These are phyloP conservation scores for Fusarium pseudograminearum DNA, from an alignment of 2,329 filamentous ascomycete species.

Conservation along the genomic window DNA sequence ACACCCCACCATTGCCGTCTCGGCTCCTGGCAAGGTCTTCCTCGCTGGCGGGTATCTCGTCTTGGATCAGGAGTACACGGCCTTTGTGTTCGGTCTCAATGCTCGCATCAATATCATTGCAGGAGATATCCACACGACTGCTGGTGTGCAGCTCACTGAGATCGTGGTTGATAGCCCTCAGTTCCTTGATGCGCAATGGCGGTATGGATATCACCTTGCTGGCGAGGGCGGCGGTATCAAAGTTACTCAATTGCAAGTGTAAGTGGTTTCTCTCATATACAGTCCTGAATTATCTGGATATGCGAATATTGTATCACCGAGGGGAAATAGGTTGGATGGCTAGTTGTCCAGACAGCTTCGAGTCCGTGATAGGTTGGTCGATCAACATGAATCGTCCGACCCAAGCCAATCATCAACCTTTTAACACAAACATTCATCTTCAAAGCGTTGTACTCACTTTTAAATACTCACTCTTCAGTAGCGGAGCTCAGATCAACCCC, in stretches of 20 bases:
- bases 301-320: background rate
- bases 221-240: constrained; percentile 82
- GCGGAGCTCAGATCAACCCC: constrained; percentile 58
- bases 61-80: constrained; percentile 87
- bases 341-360: background rate
- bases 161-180: constrained; percentile 93
- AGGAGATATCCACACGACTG: constrained; percentile 67
- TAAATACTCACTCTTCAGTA: constrained; percentile 47
- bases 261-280: constrained; percentile 57
- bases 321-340: background rate
- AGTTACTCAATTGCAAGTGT: constrained; percentile 83
- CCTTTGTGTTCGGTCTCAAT: constrained; percentile 75
- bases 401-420: constrained; percentile 1
- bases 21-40: constrained; percentile 95
- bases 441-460: background rate
- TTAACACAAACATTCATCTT: background rate
- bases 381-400: constrained; percentile 6
- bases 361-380: constrained; percentile 14
- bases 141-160: constrained; percentile 74
- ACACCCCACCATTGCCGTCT: constrained; percentile 70
- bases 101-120: constrained; percentile 76
- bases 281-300: too few species aligned
- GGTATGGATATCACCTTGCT: constrained; percentile 80
- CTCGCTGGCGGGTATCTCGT: constrained; percentile 95
- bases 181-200: constrained; percentile 88